Percentiles rank a stretch among this genome's conserved stretches.
Evolutionary conservation across 31 red algal genomes (phyloP).

Genomic region (Porphyra umbilicalis): DNA sequence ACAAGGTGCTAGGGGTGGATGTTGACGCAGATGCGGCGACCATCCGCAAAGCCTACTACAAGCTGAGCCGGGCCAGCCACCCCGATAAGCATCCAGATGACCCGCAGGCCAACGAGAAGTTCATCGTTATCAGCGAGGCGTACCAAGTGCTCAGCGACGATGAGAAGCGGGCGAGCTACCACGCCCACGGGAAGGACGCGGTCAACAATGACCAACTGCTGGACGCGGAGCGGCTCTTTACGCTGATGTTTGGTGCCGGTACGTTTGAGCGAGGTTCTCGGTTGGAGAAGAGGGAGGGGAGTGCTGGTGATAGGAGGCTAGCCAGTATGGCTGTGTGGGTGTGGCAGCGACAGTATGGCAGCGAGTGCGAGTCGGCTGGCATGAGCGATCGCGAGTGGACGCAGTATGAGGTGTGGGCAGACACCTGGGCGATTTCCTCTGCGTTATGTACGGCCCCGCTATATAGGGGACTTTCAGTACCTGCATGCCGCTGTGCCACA

Average conservation of each 20-base stretch:
- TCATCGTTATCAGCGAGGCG: conserved; percentile 45
- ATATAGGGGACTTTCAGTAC: too few relatives aligned
- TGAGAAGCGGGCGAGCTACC: conserved; percentile 60
- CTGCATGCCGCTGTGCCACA: too few relatives aligned
- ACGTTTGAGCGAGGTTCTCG: too few relatives aligned
- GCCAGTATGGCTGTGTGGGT: too few relatives aligned
- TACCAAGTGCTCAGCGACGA: conserved; percentile 69
- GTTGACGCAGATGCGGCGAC: conserved; percentile 59
- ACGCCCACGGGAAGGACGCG: conserved; percentile 31
- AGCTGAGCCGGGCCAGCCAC: conserved; percentile 64
- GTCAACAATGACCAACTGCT: conserved; percentile 26
- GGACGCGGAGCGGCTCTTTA: conserved; percentile 57
- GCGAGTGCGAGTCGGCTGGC: too few relatives aligned
- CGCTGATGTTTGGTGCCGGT: conserved; percentile 51
- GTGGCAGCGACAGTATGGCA: too few relatives aligned
- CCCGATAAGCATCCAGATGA: conserved; percentile 74
- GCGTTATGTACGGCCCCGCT: too few relatives aligned
- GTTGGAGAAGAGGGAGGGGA: not conserved
- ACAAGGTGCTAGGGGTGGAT: conserved; percentile 62
- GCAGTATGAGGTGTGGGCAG: too few relatives aligned
- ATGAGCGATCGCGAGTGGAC: too few relatives aligned
- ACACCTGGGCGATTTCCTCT: too few relatives aligned
- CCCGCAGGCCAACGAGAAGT: conserved; percentile 39
- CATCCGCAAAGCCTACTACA: conserved; percentile 85
- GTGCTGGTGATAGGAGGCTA: not conserved